Conservation (phyloP, 1,139 yeast species). For the Taphrina wiesneri region DNA sequence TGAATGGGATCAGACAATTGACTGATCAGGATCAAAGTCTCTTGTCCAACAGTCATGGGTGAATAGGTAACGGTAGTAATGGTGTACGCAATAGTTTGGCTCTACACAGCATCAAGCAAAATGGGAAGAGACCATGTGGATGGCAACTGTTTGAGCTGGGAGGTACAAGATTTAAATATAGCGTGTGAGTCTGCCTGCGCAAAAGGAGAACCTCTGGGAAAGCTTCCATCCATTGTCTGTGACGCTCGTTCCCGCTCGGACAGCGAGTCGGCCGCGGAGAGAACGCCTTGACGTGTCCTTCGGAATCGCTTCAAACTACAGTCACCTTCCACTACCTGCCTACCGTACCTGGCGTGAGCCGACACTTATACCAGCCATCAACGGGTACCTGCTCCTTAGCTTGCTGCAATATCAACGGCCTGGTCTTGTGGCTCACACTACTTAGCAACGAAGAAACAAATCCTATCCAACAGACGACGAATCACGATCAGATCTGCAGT, state of each 20-base stretch:
- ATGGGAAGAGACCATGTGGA: neutral
- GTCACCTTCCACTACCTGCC: neutral
- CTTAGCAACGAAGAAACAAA: too few species aligned
- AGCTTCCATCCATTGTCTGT: too few species aligned
- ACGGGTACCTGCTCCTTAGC: neutral
- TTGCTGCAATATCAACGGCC: neutral
- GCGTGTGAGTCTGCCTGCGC: neutral
- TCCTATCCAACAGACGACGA: neutral
- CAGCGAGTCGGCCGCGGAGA: neutral
- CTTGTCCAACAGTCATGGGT: too few species aligned
- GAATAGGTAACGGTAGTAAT: too few species aligned
- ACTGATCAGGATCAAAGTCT: neutral
- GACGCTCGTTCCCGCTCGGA: constrained; percentile 1
- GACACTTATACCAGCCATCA: neutral
- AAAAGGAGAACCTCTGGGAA: neutral
- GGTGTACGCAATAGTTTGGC: neutral
- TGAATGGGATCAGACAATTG: constrained; percentile 1
- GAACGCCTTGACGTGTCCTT: constrained; percentile 12
- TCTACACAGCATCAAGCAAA: neutral
- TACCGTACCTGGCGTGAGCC: neutral
- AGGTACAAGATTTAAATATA: neutral
- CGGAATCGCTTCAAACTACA: neutral
- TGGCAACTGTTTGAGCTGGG: neutral
- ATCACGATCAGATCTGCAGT: neutral
- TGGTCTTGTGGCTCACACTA: neutral